phyloP scores from a whole-genome alignment of 1,284 basidiomycete genomes.

The Cutaneotrichosporon arboriforme region DNA sequence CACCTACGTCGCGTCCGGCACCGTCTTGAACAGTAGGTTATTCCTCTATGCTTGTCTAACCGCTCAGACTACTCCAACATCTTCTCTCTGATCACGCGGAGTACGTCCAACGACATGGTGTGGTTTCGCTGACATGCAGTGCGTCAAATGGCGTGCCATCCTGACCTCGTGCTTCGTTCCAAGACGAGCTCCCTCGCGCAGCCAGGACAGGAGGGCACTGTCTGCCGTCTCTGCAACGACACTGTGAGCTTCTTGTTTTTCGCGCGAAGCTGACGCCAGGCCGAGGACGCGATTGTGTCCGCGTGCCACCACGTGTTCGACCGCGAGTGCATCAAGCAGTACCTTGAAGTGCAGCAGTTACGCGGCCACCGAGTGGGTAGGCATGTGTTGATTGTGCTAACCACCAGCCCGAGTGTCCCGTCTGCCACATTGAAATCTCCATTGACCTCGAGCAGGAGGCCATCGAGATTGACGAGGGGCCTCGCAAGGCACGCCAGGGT shows the following conservation, averaged over 20 bases:
- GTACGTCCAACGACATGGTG: conserved; percentile 15
- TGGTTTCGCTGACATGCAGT: conserved; percentile 43
- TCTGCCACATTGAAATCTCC: conserved; percentile 87
- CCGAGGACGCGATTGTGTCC: conserved; percentile 92
- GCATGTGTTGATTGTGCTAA: background rate
- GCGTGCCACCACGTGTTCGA: conserved; percentile 67
- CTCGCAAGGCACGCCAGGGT: conserved; percentile 68
- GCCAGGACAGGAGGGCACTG: conserved; percentile 60
- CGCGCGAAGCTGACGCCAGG: conserved; percentile 20
- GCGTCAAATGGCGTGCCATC: conserved; percentile 92
- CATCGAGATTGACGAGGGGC: conserved; percentile 65
- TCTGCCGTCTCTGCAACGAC: conserved; percentile 94
- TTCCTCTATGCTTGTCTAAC: background rate
- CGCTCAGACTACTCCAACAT: conserved; percentile 88
- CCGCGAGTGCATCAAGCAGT: conserved; percentile 92
- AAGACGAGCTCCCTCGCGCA: conserved; percentile 72
- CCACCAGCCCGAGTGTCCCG: conserved; percentile 79
- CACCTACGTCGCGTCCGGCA: conserved; percentile 86
- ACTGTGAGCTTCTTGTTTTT: conserved; percentile 52
- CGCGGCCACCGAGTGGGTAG: conserved; percentile 66
- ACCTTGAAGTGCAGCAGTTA: conserved; percentile 59
- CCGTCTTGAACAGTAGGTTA: conserved; percentile 77
- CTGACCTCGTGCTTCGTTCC: conserved; percentile 71
- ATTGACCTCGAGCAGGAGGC: conserved; percentile 94
- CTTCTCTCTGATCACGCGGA: conserved; percentile 57